A percentile compares a stretch with the other conserved stretches of the same genome.
Evolutionary conservation across 495 filamentous ascomycete genomes (phyloP).

Genomic region (Trichoderma asperelloides): DNA sequence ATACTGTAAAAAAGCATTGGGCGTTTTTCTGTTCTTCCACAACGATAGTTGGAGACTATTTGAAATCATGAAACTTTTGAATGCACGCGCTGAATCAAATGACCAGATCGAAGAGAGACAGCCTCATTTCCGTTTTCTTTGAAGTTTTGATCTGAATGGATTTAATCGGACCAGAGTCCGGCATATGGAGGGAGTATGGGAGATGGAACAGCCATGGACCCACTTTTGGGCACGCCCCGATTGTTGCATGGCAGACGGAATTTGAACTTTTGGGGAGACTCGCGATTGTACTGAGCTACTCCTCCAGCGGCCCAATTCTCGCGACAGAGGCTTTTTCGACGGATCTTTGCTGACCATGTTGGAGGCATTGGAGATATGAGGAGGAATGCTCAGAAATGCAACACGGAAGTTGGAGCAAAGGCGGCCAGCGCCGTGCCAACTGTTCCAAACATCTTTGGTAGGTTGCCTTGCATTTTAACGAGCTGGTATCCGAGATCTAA

Average conservation of each 20-base stretch:
- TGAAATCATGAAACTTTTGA: not conserved
- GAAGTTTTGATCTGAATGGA: too few species aligned
- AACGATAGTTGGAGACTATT: not conserved
- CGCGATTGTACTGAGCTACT: not conserved
- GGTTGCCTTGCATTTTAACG: not conserved
- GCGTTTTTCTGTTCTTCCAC: not conserved
- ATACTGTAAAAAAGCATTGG: not conserved
- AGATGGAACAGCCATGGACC: not conserved
- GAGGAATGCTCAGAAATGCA: conserved; percentile 8
- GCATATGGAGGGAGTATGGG: not conserved
- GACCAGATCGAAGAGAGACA: too few species aligned
- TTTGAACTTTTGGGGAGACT: conserved; percentile 4
- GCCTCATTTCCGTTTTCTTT: too few species aligned
- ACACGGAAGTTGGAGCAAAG: conserved; percentile 5
- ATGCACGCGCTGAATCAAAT: too few species aligned
- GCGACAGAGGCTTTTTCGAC: not conserved
- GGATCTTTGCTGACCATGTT: not conserved
- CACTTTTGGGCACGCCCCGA: conserved; percentile 1
- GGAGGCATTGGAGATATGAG: conserved; percentile 1
- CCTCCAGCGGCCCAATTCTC: not conserved
- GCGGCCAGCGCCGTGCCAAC: not conserved
- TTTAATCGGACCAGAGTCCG: not conserved
- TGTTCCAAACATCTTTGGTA: conserved; percentile 5
- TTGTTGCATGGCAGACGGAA: not conserved
- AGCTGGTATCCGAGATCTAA: not conserved